Evolutionary conservation across 495 filamentous ascomycete genomes (phyloP), one percentile per base, ranked within the genome.

Genomic region (Tuber magnatum): DNA sequence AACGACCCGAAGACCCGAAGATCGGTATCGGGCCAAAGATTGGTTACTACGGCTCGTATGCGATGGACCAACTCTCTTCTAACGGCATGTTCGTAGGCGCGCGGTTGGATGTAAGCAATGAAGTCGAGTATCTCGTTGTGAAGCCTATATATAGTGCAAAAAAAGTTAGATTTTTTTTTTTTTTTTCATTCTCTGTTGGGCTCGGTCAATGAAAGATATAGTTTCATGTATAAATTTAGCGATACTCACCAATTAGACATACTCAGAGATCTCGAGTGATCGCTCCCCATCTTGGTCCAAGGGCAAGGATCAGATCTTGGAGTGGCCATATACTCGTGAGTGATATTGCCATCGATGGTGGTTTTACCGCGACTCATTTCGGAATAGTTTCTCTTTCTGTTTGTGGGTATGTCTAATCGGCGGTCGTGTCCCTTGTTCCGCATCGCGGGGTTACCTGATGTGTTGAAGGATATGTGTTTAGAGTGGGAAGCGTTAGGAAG

Each of bases 111-210:
- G 82, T 89, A 97, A 16, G 92, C 86, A 80, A 92, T 95, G 82
- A 97, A 97, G 73, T 94, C 92, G n/a, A 91, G 84, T 61, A 98
- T 91, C 81, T 92, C 95, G 77, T 92, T 91, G 82, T 97, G 93
- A 14, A 99, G 85, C 83, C 91, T 90, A 32, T 35, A 38, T 3
- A 46, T 14, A 41, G n/a, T 74, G 77, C 71, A 82, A 68, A 72
- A 51, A 46, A 40, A 4, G 35, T 61, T 65, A 65, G 56, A 65
- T 35, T 65, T 14, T 14, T 32, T 16, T 20, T 65, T 35, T 65
- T 14, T 14, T 32, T 16, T 20, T 65, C 5, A 35, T 35, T 65
- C 18, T 65, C 56, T 65, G 14, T 65, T 6, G 28, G 14, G 56
- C 71, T 74, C 28, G 76, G 40, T 46, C 35, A 46, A 73, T 14